Evolutionary conservation across 176 grass and related monocot species (phyloP), one percentile per base, ranked within the genome.

Genomic region (Oryza meyeriana): DNA sequence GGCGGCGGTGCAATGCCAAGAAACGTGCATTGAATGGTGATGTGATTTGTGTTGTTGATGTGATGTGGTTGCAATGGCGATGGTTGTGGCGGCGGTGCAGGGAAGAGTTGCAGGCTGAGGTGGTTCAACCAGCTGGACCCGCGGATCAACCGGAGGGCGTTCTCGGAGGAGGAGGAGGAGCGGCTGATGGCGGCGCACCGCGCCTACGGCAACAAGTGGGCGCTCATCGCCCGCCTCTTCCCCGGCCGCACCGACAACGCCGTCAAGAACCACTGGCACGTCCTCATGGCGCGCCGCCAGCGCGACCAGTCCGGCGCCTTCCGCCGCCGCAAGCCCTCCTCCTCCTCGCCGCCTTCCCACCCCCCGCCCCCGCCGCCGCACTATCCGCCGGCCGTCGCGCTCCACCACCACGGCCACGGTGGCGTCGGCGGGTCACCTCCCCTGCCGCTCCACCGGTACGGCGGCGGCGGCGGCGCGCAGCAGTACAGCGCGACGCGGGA

Each of bases 61-160:
- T 68, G 58, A 6, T 52, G 71, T 27, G 79, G 48, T 81, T 61
- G 16, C 4, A 25, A 14, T 55, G 20, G 65, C 66, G 39, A 73
- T 82, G 68, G 36, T 24, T 52, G 41, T 45, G 38, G 40, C 26
- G 6, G 18, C 4, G 70, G 12, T 67, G 35, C 63, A 90, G 94
- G 94, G 77, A 97, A 97, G 86, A 97, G 94, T 68, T 97, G 94
- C 80, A 88, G 94, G 18, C 80, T 97, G 32, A 83, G 94, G 70
- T 97, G 94, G 94, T 97, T 97, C 88, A 97, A 97, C 89, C 94
- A 97, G 84, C 81, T 97, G 55, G 94, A 97, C 81, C 94, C 94
- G 20, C 83, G 88, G 76, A 97, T 97, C 64, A 97, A 97, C 86
- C 58, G 89, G 45, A 74, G 91, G 16, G 77, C 84, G 1, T 97